A percentile compares a stretch with the other conserved stretches of the same genome.
Conservation (phyloP, 1,284 basidiomycete species). For the Xerocomus nothofagi region DNA sequence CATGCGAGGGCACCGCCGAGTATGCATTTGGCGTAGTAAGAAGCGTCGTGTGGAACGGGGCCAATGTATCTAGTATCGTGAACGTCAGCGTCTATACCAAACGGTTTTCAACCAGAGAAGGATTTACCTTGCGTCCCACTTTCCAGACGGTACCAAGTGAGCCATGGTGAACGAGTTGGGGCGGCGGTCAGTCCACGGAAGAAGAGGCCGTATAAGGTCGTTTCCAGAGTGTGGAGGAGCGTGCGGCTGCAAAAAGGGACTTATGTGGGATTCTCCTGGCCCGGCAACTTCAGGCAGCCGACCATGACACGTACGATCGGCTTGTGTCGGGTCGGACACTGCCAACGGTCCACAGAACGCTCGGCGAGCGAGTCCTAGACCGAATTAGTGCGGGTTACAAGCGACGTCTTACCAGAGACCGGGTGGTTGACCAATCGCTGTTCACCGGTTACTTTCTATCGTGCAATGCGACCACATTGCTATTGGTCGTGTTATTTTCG, state of each 20-base stretch:
- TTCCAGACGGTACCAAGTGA: slow-evolving; percentile 40
- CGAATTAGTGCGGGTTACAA: not conserved
- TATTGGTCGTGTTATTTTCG: not conserved
- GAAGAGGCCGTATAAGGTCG: slow-evolving; percentile 6
- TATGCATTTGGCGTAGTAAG: slow-evolving; percentile 79
- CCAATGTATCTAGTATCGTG: slow-evolving; percentile 59
- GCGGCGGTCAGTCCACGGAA: not conserved
- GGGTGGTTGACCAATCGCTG: not conserved
- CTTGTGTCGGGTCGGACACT: slow-evolving; percentile 9
- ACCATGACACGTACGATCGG: slow-evolving; percentile 7
- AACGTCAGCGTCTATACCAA: not conserved
- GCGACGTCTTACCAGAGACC: not conserved
- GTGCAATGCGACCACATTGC: not conserved
- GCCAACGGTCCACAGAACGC: not conserved
- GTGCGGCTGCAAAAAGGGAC: not conserved
- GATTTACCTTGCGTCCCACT: slow-evolving; percentile 71
- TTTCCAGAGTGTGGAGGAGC: not conserved
- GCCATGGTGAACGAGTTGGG: slow-evolving; percentile 19
- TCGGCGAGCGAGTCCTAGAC: not conserved
- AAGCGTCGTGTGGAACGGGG: slow-evolving; percentile 70
- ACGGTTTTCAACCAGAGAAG: not conserved
- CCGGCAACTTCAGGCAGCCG: slow-evolving; percentile 5
- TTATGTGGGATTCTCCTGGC: not conserved
- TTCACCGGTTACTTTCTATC: no score
- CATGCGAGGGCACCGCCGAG: slow-evolving; percentile 92